Evolutionary conservation across 345 rosid genomes (phyloP), one percentile per base, ranked within the genome.

Genomic region (Eucalyptus brandiana): DNA sequence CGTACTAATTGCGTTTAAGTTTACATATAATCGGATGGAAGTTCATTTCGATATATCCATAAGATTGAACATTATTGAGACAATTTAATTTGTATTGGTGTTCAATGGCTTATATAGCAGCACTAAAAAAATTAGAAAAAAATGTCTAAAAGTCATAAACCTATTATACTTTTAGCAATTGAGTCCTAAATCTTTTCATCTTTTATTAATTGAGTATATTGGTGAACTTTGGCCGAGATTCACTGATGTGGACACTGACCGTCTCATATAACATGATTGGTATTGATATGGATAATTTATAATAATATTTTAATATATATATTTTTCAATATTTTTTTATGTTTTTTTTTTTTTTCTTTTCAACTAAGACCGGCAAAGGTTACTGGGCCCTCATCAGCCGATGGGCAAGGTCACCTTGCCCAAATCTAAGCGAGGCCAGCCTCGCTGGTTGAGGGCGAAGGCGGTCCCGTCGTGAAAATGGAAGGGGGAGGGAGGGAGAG

Each of bases 231-330:
- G 21, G 58, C 2, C 24, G 2, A 8, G 2, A 53, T 53, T 53
- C 9, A 53, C 5, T 19, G 0, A 53, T 53, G 5, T 53, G 11
- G 11, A 53, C 1, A 53, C 0, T 5, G 2, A 19, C 24, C 0
- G 2, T 8, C 5, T 53, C 3, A 53, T 8, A 2, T 53, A 0
- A 53, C 0, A 53, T 19, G 5, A 53, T 2, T 1, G 2, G 5
- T 19, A 9, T 53, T 8, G 4, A 53, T 8, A 2, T 53, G 0
- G 0, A 53, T 8, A 53, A 8, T 53, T 53, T 53, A 0, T 19
- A 53, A 53, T 19, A 53, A 53, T 53, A 53, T 53, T 53, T 19
- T 8, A 18, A 18, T 18, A 0, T 8, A 53, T 18, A 53, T 0
- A 0, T 3, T 18, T 53, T 53, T 1, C 12, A 47, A 6, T 16